A percentile compares a stretch with the other conserved stretches of the same genome.
phyloP scores from a whole-genome alignment of 768 basidiomycete genomes.

The Tricholoma furcatifolium region DNA sequence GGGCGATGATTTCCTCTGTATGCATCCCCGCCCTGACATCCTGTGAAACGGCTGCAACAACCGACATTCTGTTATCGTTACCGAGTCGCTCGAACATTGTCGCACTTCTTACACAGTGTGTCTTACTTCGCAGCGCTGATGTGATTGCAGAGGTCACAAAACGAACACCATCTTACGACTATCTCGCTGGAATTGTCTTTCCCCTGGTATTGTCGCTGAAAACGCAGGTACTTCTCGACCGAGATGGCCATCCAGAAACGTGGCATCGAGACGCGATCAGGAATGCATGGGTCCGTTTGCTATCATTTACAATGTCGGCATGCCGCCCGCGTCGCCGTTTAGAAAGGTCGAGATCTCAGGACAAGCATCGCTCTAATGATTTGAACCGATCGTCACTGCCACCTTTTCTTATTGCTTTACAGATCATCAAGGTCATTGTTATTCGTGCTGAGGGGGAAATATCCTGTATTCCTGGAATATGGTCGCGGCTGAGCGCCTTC shows the following conservation, averaged over 20 bases:
- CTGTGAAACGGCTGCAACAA: slow-evolving; percentile 44
- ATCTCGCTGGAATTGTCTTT: slow-evolving; percentile 62
- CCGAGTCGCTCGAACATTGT: slow-evolving; percentile 41
- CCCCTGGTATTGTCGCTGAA: slow-evolving; percentile 58
- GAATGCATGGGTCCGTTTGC: slow-evolving; percentile 60
- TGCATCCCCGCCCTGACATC: slow-evolving; percentile 46
- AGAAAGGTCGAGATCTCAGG: slow-evolving; percentile 49
- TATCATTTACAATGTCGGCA: slow-evolving; percentile 56
- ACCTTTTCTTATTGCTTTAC: slow-evolving; percentile 51
- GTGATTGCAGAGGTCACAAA: slow-evolving; percentile 57
- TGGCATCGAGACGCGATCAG: slow-evolving; percentile 46
- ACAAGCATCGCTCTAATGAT: slow-evolving; percentile 27
- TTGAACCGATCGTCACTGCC: slow-evolving; percentile 33
- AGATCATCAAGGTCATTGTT: slow-evolving; percentile 66
- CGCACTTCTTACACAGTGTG: slow-evolving; percentile 38
- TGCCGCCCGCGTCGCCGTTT: slow-evolving; percentile 34
- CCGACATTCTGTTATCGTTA: slow-evolving; percentile 37
- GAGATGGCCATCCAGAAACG: slow-evolving; percentile 40
- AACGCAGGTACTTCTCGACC: slow-evolving; percentile 43
- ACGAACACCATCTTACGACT: slow-evolving; percentile 52
- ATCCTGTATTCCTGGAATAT: slow-evolving; percentile 56
- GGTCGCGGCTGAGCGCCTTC: slow-evolving; percentile 59
- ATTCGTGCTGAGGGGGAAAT: slow-evolving; percentile 64
- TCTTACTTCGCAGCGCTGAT: slow-evolving; percentile 51
- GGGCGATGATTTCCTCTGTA: slow-evolving; percentile 43